These are phyloP conservation scores for Suillus weaverae DNA, from an alignment of 768 basidiomycete species.

Conservation along the genomic window DNA sequence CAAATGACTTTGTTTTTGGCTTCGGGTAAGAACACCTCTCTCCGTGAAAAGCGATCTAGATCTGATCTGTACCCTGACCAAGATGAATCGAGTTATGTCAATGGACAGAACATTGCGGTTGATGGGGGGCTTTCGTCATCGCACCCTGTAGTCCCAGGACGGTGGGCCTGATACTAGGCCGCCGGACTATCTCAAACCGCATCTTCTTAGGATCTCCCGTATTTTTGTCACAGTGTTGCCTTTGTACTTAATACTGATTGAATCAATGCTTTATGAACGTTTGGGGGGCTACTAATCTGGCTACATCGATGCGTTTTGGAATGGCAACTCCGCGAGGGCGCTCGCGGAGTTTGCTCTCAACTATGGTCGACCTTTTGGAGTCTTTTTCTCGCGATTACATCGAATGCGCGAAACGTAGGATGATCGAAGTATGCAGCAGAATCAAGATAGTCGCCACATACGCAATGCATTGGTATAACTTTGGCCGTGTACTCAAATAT, in stretches of 20 bases:
- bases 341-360: slow-evolving; percentile 27
- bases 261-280: slow-evolving; percentile 1
- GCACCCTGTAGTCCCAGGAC: slow-evolving; percentile 76
- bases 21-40: slow-evolving; percentile 55
- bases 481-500: not conserved
- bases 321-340: slow-evolving; percentile 20
- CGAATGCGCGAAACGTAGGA: not conserved
- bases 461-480: not conserved
- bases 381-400: not conserved
- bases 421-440: not conserved
- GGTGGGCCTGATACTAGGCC: slow-evolving; percentile 54
- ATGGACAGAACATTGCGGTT: slow-evolving; percentile 83
- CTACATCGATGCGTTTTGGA: not conserved
- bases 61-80: slow-evolving; percentile 12
- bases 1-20: slow-evolving; percentile 84
- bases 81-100: slow-evolving; percentile 93
- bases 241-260: slow-evolving; percentile 5
- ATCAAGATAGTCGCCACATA: not conserved
- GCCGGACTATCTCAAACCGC: not conserved
- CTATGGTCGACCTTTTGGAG: not conserved
- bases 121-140: slow-evolving; percentile 86
- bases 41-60: slow-evolving; percentile 8
- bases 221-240: slow-evolving; percentile 4
- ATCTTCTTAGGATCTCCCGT: not conserved
- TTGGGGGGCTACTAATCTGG: not conserved